Base-by-base conservation (phyloP, 345 rosid genomes). In the Sisymbrium irio region DNA sequence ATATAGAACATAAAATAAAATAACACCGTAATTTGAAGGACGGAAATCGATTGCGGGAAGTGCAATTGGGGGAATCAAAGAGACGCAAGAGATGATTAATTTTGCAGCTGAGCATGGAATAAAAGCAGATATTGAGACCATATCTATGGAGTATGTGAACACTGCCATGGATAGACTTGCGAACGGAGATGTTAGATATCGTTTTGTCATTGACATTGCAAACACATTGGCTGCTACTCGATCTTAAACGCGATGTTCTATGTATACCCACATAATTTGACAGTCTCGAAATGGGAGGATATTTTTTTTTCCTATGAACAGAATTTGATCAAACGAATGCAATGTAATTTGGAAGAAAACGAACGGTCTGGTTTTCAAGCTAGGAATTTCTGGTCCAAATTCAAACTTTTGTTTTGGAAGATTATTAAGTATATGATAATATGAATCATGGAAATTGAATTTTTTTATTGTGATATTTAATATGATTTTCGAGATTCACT, bases 71-170 rank as follows among this genome's bases (percentile, higher is more conserved):
- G 92, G 89, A 30, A 76, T 87, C 28, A 81, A 77, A 51, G 96
- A 88, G 79, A 85, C 92, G 0, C 90, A 86, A 72, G 86, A 87
- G 50, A 86, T 84, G 82, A 76, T 77, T 14, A 77, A 83, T 79
- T 74, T 80, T 78, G 83, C 85, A 15, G 85, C 82, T 0, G 53
- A 82, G 41, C 77, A 89, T 59, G 71, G 70, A 63, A 73, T 89
- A 27, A 77, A 59, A 1, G 75, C 87, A 2, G 89, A 87, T 25
- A 72, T 81, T 28, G 96, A 89, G 66, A 65, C 83, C 9, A 81
- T 88, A 8, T 56, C 80, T 0, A 80, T 82, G 57, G 85, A 85
- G 17, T 75, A 82, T 46, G 86, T 86, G 37, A 89, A 87, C 47
- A 67, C 70, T 0, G 89, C 90, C 32, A 64, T 79, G 75, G 85